Evolutionary conservation across 1,284 basidiomycete species (phyloP).

Genomic region (Waitea zeae): DNA sequence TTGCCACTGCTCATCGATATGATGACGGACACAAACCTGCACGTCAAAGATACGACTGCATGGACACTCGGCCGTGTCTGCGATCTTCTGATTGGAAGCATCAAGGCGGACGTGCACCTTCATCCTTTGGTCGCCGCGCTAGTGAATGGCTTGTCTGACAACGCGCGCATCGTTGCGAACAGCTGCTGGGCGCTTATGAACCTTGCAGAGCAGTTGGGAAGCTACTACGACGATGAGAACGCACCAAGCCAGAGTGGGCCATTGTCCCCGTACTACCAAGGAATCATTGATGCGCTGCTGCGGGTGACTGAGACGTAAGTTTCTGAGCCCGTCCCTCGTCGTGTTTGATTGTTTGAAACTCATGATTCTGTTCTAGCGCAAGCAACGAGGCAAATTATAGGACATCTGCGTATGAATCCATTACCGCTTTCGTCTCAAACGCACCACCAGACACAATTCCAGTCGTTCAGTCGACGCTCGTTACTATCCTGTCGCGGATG

Average conservation of each 20-base stretch:
- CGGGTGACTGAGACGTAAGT: constrained; percentile 72
- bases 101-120: constrained; percentile 84
- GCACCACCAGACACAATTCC: constrained; percentile 69
- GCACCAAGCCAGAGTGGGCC: constrained; percentile 30
- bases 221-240: constrained; percentile 45
- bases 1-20: constrained; percentile 89
- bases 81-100: constrained; percentile 74
- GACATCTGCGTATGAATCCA: constrained; percentile 92
- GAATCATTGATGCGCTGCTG: constrained; percentile 68
- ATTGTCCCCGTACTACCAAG: constrained; percentile 85
- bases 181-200: constrained; percentile 98
- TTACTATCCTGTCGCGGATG: constrained; percentile 77
- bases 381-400: constrained; percentile 88
- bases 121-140: constrained; percentile 74
- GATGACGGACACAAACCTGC: constrained; percentile 76
- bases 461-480: constrained; percentile 71
- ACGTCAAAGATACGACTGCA: constrained; percentile 94
- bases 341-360: constrained; percentile 1
- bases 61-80: constrained; percentile 97
- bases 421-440: constrained; percentile 74
- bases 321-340: constrained; percentile 1
- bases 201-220: constrained; percentile 69
- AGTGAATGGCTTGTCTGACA: constrained; percentile 69
- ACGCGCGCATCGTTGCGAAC: constrained; percentile 79
- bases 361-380: constrained; percentile 29